Conservation (phyloP, 23 red algal species). For the Gracilaria gracilis region DNA sequence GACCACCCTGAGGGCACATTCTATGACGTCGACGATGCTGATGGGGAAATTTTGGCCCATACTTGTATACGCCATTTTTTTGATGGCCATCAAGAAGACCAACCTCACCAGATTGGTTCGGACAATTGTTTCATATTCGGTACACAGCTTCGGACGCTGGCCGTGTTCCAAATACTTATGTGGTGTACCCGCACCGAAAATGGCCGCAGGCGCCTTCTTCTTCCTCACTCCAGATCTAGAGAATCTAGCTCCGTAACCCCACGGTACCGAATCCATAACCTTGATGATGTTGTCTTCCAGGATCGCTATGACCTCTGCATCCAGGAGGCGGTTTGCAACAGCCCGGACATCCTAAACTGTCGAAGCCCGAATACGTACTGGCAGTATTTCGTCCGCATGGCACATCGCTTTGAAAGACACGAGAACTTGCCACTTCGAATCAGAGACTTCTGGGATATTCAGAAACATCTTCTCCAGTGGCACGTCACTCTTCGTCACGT, state of each 20-base stretch:
- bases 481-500: not conserved
- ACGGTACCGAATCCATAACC: not conserved
- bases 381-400: not conserved
- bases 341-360: not conserved
- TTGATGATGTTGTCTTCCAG: not conserved
- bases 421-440: not conserved
- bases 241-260: not conserved
- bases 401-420: not conserved
- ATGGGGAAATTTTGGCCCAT: not conserved
- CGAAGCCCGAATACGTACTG: not conserved
- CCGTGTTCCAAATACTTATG: too few species aligned
- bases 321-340: conserved; percentile 2
- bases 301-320: conserved; percentile 3
- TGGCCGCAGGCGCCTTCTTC: not conserved
- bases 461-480: not conserved
- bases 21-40: not conserved
- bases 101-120: not conserved
- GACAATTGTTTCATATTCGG: not conserved
- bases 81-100: not conserved
- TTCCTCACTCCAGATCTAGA: not conserved
- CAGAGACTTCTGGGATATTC: not conserved
- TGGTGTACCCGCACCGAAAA: too few species aligned
- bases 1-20: not conserved
- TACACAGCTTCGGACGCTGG: too few species aligned
- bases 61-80: not conserved